phyloP scores from a whole-genome alignment of 2,329 filamentous ascomycete species.

The Chlorencoelia australis region DNA sequence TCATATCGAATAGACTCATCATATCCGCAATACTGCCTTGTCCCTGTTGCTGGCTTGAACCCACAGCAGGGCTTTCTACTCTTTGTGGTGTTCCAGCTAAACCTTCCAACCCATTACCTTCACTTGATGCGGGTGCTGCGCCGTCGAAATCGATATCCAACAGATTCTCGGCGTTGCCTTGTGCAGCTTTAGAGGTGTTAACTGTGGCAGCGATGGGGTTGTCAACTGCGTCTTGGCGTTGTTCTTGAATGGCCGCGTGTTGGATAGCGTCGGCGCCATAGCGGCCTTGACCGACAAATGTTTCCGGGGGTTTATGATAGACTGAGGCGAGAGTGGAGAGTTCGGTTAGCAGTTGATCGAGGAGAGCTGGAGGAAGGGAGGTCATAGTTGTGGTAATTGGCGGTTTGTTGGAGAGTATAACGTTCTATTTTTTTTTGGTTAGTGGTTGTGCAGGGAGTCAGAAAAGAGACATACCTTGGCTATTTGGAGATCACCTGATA shows the following conservation, averaged over 20 bases:
- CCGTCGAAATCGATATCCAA: constrained; percentile 96
- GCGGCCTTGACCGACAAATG: constrained; percentile 92
- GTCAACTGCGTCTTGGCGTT: constrained; percentile 81
- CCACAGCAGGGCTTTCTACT: constrained; percentile 49
- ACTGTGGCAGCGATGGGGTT: constrained; percentile 88
- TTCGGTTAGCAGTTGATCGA: constrained; percentile 85
- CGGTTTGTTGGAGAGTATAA: constrained; percentile 88
- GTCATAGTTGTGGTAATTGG: constrained; percentile 92
- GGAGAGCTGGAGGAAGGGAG: constrained; percentile 68
- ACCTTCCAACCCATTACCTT: constrained; percentile 47
- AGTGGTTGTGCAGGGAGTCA: not conserved
- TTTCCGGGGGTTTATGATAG: constrained; percentile 95
- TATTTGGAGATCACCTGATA: constrained; percentile 83
- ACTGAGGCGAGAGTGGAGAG: constrained; percentile 93
- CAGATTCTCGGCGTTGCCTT: constrained; percentile 85
- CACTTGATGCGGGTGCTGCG: constrained; percentile 77
- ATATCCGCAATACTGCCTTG: constrained; percentile 68
- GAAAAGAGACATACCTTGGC: constrained; percentile 55
- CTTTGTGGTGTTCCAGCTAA: constrained; percentile 57
- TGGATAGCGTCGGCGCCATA: constrained; percentile 93
- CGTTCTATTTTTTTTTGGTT: constrained; percentile 41
- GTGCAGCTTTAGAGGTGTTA: constrained; percentile 51
- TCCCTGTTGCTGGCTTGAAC: constrained; percentile 25
- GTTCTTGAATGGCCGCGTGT: constrained; percentile 91
- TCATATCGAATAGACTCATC: constrained; percentile 55